Conservation (phyloP, 1,139 yeast genomes). For the Zhuliangozyma blackwelliae region DNA sequence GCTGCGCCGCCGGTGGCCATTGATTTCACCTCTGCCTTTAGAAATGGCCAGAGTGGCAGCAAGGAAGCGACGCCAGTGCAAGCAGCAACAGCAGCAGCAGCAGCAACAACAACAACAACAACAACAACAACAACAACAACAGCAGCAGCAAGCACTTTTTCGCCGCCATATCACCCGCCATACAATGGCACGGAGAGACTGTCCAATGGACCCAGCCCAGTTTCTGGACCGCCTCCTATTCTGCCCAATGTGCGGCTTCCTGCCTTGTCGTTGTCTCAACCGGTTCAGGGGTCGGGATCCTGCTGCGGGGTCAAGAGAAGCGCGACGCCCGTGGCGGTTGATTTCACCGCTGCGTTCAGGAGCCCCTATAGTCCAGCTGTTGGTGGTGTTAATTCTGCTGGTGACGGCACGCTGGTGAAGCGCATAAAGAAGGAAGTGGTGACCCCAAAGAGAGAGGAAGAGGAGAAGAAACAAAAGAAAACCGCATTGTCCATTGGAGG, state of each 20-base stretch:
- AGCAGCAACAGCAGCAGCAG: too few relatives aligned
- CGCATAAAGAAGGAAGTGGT: conserved; percentile 2
- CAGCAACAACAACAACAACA: too few relatives aligned
- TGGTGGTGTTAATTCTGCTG: conserved; percentile 7
- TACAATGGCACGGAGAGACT: too few relatives aligned
- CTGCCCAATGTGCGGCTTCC: too few relatives aligned
- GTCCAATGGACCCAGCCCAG: too few relatives aligned
- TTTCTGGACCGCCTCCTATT: too few relatives aligned
- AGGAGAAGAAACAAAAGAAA: conserved; percentile 3
- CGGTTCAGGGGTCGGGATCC: background rate
- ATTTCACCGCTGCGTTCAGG: conserved; percentile 25
- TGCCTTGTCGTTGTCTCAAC: too few relatives aligned
- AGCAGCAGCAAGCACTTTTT: too few relatives aligned
- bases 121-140: too few relatives aligned
- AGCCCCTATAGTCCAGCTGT: conserved; percentile 3
- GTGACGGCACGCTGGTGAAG: background rate
- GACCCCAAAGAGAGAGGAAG: conserved; percentile 2
- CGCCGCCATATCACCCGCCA: too few relatives aligned
- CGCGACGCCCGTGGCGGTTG: conserved; percentile 23
- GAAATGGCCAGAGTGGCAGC: conserved; percentile 8
- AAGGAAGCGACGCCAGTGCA: background rate
- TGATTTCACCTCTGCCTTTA: conserved; percentile 27
- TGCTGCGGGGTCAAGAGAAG: conserved; percentile 2
- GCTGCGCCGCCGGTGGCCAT: conserved; percentile 20
- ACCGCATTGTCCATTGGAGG: conserved; percentile 35